phyloP scores from a whole-genome alignment of 192 early-diverging fungal species.

The Coemansia sp. region DNA sequence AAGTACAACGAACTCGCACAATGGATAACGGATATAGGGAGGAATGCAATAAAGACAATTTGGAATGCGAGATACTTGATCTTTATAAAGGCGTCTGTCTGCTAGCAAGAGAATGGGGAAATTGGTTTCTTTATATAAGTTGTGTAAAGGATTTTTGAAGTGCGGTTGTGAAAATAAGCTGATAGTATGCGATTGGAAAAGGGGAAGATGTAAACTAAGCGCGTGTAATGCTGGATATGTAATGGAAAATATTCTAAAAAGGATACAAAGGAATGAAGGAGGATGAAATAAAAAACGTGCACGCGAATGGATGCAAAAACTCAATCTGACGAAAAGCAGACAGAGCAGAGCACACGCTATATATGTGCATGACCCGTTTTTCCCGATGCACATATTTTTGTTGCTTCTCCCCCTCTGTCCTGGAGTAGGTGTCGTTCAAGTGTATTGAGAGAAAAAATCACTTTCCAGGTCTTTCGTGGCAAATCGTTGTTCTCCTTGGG shows the following conservation, averaged over 20 bases:
- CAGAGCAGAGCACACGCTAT: not conserved
- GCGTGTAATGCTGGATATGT: conserved; percentile 1
- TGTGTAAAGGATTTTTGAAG: not conserved
- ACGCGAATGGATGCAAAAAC: too few relatives aligned
- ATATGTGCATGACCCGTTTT: not conserved
- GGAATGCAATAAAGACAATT: conserved; percentile 6
- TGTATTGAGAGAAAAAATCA: not conserved
- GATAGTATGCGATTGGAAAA: not conserved
- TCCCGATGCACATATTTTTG: not conserved
- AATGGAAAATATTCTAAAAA: not conserved
- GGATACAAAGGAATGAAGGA: conserved; percentile 3
- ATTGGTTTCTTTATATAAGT: not conserved
- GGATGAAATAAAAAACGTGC: not conserved
- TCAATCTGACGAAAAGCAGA: not conserved
- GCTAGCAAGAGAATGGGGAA: not conserved
- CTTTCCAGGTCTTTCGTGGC: not conserved
- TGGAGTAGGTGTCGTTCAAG: not conserved
- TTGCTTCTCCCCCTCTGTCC: not conserved
- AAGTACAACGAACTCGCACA: not conserved
- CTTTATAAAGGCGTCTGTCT: too few relatives aligned
- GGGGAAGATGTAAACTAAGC: not conserved
- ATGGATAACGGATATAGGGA: conserved; percentile 1
- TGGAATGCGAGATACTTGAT: not conserved
- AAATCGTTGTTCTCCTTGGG: conserved; percentile 6
- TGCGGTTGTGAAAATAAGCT: not conserved